Base-by-base conservation (phyloP, 2,329 filamentous ascomycete genomes). In the Sclerotinia nivalis region DNA sequence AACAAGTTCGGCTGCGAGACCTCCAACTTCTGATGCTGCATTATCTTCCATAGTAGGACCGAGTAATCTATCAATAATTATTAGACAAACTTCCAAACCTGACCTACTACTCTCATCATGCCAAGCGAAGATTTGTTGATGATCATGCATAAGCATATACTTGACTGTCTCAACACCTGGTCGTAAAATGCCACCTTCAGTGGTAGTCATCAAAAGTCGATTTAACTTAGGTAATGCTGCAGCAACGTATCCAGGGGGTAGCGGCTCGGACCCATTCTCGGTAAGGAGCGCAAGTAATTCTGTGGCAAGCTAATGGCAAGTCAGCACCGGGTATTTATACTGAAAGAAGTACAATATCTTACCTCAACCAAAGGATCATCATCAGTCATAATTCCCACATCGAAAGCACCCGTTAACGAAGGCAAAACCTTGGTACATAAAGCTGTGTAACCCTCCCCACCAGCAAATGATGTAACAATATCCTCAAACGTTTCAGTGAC, bases 11-110 rank as follows among this genome's bases (percentile, higher is more conserved):
- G 95, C 95, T 6, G 96, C 96, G 73, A 99, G 87, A 22, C 93
- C 93, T 74, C 96, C 96, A 56, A 99, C 94, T 82, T 99, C 95
- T n/a, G 93, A 93, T 7, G 95, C 96, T 25, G 93, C 92, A 76
- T 95, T 93, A 77, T 99, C 96, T 76, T 96, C 92, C n/a, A 98
- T 90, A 1, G 86, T 82, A 1, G 92, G 91, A 4, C 92, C 90
- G 43, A 99, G 86, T 6, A 99, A 86, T 61, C 95, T 92, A 79
- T 97, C 96, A 72, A 99, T 93, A 75, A 99, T 96, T 73, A 93
- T 88, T 61, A 99, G 86, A 70, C 93, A 93, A 43, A 97, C 90
- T 80, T 98, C 94, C 15, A 97, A 86, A 22, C 95, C 95, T 50
- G 89, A 91, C 76, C 93, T 93, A 54, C 92, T 91, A 58, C 86